phyloP scores from a whole-genome alignment of 306 rosid species.

The Pachyrhizus erosus region DNA sequence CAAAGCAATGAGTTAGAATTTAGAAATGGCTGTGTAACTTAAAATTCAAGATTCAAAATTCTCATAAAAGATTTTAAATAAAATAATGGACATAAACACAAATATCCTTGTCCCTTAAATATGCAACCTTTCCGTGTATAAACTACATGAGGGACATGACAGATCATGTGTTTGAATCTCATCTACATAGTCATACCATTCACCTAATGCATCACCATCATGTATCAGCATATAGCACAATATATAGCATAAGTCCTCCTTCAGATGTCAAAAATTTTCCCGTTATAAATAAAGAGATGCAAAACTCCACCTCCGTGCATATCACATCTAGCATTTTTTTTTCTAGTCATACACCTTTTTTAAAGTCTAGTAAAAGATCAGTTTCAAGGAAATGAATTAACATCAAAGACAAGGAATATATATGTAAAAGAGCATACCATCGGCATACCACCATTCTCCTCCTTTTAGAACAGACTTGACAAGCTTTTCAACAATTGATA shows the following conservation, averaged over 20 bases:
- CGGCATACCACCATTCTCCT: slow-evolving; percentile 91
- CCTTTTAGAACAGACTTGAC: slow-evolving; percentile 60
- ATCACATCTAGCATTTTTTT: slow-evolving; percentile 19
- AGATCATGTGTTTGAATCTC: neutral
- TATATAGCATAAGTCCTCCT: slow-evolving; percentile 4
- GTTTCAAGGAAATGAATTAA: slow-evolving; percentile 36
- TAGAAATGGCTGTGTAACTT: slow-evolving; percentile 29
- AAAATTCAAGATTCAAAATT: slow-evolving; percentile 17
- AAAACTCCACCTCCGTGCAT: slow-evolving; percentile 27
- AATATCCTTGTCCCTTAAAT: slow-evolving; percentile 13
- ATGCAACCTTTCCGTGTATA: slow-evolving; percentile 22
- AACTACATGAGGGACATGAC: neutral
- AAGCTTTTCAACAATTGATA: slow-evolving; percentile 68
- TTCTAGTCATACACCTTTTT: neutral
- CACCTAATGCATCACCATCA: slow-evolving; percentile 13
- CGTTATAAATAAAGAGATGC: neutral
- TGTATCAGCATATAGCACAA: slow-evolving; percentile 29
- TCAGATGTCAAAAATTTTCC: neutral
- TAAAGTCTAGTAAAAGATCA: slow-evolving; percentile 9
- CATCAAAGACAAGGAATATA: slow-evolving; percentile 23
- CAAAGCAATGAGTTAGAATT: slow-evolving; percentile 18
- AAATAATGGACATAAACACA: slow-evolving; percentile 20
- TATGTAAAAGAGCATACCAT: slow-evolving; percentile 61
- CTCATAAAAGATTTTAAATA: neutral
- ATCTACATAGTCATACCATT: slow-evolving; percentile 7